Base-by-base conservation (phyloP, 257 asterid genomes). In the Solanum clarkiae region DNA sequence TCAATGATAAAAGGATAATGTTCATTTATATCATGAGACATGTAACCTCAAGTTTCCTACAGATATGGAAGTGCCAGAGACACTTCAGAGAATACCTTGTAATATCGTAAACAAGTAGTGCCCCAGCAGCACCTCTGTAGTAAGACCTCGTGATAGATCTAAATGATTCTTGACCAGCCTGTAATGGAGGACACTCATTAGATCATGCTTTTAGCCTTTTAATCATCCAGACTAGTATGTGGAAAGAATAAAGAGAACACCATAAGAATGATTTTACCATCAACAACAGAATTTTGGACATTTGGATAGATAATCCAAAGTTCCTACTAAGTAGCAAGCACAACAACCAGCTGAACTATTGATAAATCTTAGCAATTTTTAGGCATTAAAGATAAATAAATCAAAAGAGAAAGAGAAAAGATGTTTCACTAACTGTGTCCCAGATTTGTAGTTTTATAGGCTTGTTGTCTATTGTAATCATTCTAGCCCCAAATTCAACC, bases 91-190 rank as follows among this genome's bases (percentile, higher is more conserved):
- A 36, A 22, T 89, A 94, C 98, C 97, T 92, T 71, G 97, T 93
- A 83, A 94, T 94, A 87, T 94, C 98, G 87, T 94, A 94, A 85
- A 94, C 98, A 24, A 94, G 94, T 56, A 94, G 91, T 18, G 98
- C 98, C 68, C 97, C 98, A 29, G 95, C 98, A 60, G 97, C 97
- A 87, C 97, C 98, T 89, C 98, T 90, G 89, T 94, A 95, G 93
- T 95, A 95, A 47, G 93, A 91, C 91, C 94, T 92, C 0, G 98
- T 91, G 47, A 95, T 89, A 72, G 98, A 93, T 84, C 97, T 90
- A 89, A 95, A 95, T 42, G 93, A 90, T 90, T 95, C 98, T 90
- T 94, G 97, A 26, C 98, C 98, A 81, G 97, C 97, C 98, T 92
- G 87, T 53, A 10, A 89, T 4, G 49, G 49, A 69, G 71, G 16